A percentile compares a stretch with the other conserved stretches of the same genome.
These are phyloP conservation scores for Knufia fluminis DNA, from an alignment of 2,329 filamentous ascomycete species.

Conservation along the genomic window DNA sequence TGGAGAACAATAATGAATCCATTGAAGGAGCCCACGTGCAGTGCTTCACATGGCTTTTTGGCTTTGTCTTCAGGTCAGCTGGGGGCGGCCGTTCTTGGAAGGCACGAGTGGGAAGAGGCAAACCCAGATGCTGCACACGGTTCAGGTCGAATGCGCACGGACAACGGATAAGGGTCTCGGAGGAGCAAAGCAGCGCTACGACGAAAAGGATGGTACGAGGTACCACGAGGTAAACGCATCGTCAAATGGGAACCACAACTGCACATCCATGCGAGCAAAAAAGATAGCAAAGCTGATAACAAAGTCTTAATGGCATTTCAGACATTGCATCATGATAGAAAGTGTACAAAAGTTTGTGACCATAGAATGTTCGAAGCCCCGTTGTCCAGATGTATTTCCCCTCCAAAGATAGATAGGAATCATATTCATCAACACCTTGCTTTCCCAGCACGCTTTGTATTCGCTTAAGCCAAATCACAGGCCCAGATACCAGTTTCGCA, in stretches of 20 bases:
- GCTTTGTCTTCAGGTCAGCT: background rate
- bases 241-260: background rate
- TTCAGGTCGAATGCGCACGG: background rate
- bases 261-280: background rate
- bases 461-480: conserved; percentile 15
- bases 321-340: conserved; percentile 7
- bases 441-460: background rate
- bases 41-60: background rate
- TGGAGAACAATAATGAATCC: background rate
- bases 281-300: conserved; percentile 8
- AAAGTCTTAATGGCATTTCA: conserved; percentile 5
- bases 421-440: background rate
- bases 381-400: background rate
- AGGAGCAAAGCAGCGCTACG: background rate
- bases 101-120: too few relatives aligned
- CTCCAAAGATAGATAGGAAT: background rate
- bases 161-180: background rate
- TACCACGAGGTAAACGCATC: background rate
- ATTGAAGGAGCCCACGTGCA: background rate
- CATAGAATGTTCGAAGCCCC: conserved; percentile 8
- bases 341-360: conserved; percentile 8
- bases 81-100: too few relatives aligned
- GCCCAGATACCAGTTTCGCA: conserved; percentile 13
- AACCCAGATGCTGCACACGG: background rate
- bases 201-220: background rate